Base-by-base conservation (phyloP, 495 filamentous ascomycete species). In the Aspergillus steynii region DNA sequence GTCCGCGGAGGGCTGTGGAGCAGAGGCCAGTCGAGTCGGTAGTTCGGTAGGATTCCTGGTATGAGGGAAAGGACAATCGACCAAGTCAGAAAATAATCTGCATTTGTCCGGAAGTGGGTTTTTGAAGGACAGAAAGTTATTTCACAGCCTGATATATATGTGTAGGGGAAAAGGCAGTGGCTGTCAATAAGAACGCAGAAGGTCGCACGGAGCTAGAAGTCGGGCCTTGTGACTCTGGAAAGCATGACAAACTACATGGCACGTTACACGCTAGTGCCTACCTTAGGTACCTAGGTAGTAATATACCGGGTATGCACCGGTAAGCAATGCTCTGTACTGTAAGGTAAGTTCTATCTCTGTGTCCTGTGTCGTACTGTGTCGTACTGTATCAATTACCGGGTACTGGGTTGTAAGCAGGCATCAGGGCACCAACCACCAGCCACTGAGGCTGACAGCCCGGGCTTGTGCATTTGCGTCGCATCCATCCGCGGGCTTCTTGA, bases 381-480 rank as follows among this genome's bases (percentile, higher is more conserved):
- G 20, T 20, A 20, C 20, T 20, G 20, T 20, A 20, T 20, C 20
- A 20, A 20, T 20, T 20, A 20, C 20, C 20, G 20, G 20, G 20
- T 20, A 20, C 20, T 20, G 20, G 20, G 20, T 25, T 12, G 14
- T 51, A 29, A 27, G 55, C 61, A 72, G 68, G 72, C 69, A 67
- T n/a, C 26, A 56, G 68, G 64, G 66, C 68, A 66, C 45, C 50
- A 48, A 65, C 45, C 49, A 54, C 32, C 58, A 72, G 61, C 63
- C 60, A 56, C 61, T 47, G 61, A 63, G 67, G 59, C 61, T 65
- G 37, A 42, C 1, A 42, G 9, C 37, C 37, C 12, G 37, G 9
- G 61, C 55, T 63, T 62, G 47, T 60, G 59, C 65, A 64, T 69
- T 67, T 62, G 60, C 60, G 65, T 65, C 56, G 60, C 71, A 68